Evolutionary conservation across 371 early-diverging fungal species (phyloP).

Genomic region (Conidiobolus incongruus): DNA sequence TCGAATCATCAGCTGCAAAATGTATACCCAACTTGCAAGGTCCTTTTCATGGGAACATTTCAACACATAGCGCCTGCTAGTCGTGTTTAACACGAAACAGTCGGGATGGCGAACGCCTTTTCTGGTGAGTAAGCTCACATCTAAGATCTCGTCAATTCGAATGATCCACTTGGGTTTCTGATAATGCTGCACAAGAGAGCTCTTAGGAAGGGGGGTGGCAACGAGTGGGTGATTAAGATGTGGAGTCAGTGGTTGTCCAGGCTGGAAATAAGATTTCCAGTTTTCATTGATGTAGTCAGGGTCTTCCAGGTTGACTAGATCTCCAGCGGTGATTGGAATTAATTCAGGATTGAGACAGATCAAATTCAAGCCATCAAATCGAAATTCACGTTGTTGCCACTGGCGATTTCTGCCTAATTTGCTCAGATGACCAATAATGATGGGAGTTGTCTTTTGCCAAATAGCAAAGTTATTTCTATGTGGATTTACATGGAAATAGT

Average conservation of each 20-base stretch:
- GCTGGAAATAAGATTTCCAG: not conserved
- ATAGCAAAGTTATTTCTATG: no score
- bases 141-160: constrained; percentile 2
- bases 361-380: constrained; percentile 1
- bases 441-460: no score
- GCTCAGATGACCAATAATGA: constrained; percentile 3
- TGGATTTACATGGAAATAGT: no score
- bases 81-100: constrained; percentile 1
- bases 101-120: constrained; percentile 1
- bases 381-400: constrained; percentile 5
- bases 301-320: not conserved
- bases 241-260: not conserved
- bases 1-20: constrained; percentile 4
- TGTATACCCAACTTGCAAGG: constrained; percentile 2
- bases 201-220: not conserved
- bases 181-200: not conserved
- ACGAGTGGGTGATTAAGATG: constrained; percentile 1
- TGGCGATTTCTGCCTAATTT: constrained; percentile 4
- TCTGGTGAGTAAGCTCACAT: not conserved
- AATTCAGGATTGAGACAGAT: constrained; percentile 1
- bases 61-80: not conserved
- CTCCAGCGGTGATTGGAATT: not conserved
- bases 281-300: not conserved
- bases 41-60: not conserved
- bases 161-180: constrained; percentile 6